Percentiles rank a stretch among this genome's conserved stretches.
Conservation (phyloP, 2,329 filamentous ascomycete genomes). For the Simplicillium sp. region DNA sequence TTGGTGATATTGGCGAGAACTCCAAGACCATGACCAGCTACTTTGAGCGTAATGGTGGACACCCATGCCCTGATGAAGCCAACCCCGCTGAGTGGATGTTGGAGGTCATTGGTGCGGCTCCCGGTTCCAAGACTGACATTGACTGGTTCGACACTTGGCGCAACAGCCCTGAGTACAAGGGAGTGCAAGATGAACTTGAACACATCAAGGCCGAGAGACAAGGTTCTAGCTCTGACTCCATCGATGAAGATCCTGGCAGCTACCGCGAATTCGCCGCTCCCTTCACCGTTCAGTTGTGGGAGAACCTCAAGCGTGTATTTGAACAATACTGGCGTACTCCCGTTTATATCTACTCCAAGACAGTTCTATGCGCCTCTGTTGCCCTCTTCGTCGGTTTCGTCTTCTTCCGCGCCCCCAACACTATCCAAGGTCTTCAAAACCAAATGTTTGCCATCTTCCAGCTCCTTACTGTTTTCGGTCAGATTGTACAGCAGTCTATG, state of each 20-base stretch:
- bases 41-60: slow-evolving; percentile 65
- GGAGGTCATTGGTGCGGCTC: slow-evolving; percentile 51
- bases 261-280: slow-evolving; percentile 76
- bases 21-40: slow-evolving; percentile 60
- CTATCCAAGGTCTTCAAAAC: slow-evolving; percentile 72
- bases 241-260: slow-evolving; percentile 26
- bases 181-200: slow-evolving; percentile 47
- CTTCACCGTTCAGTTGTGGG: slow-evolving; percentile 55
- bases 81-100: slow-evolving; percentile 83
- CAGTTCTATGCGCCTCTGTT: slow-evolving; percentile 52
- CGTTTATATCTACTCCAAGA: slow-evolving; percentile 80
- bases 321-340: slow-evolving; percentile 90
- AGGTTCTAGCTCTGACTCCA: slow-evolving; percentile 11
- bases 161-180: slow-evolving; percentile 43
- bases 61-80: slow-evolving; percentile 53
- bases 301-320: slow-evolving; percentile 68
- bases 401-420: slow-evolving; percentile 64
- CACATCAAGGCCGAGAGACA: slow-evolving; percentile 42
- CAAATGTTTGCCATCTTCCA: slow-evolving; percentile 84
- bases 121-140: slow-evolving; percentile 51
- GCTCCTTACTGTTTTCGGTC: slow-evolving; percentile 71
- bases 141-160: slow-evolving; percentile 59
- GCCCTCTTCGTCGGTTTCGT: slow-evolving; percentile 75
- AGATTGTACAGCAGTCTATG: slow-evolving; percentile 73
- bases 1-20: slow-evolving; percentile 67